phyloP scores from a whole-genome alignment of 2,329 filamentous ascomycete species.

The Pseudocercospora fuligena region DNA sequence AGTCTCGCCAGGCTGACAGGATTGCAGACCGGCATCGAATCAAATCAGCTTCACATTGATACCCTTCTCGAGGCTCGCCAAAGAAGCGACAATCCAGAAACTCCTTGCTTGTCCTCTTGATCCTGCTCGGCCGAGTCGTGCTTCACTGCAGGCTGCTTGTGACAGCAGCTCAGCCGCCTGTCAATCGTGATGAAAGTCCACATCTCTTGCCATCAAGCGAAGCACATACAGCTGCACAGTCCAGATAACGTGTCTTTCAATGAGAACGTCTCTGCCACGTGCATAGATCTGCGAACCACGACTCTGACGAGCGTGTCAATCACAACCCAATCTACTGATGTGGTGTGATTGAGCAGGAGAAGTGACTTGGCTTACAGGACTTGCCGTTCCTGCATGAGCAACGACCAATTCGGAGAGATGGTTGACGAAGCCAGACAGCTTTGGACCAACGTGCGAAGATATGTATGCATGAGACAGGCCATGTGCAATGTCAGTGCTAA shows the following conservation, averaged over 20 bases:
- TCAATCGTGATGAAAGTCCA: not conserved
- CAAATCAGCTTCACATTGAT: not conserved
- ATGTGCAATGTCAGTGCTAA: slow-evolving; percentile 16
- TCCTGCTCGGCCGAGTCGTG: not conserved
- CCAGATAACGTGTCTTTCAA: not conserved
- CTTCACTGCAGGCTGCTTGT: not conserved
- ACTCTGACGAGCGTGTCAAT: not conserved
- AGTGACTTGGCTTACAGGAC: slow-evolving; percentile 12
- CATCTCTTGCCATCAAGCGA: not conserved
- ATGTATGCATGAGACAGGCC: slow-evolving; percentile 13
- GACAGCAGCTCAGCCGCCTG: not conserved
- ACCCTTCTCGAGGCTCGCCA: too few relatives aligned
- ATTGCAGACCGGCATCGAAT: not conserved
- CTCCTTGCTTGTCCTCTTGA: not conserved
- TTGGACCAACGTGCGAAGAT: slow-evolving; percentile 9
- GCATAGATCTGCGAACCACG: slow-evolving; percentile 4
- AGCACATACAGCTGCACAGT: not conserved
- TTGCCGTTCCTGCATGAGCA: slow-evolving; percentile 17
- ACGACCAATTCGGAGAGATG: slow-evolving; percentile 2
- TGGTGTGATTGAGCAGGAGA: slow-evolving; percentile 13
- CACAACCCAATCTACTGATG: not conserved
- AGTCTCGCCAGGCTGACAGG: not conserved
- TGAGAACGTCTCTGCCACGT: not conserved
- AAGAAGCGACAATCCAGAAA: too few relatives aligned
- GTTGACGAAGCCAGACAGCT: not conserved